Base-by-base conservation (phyloP, 2,329 filamentous ascomycete genomes). In the Neophaeococcomyces aloes region DNA sequence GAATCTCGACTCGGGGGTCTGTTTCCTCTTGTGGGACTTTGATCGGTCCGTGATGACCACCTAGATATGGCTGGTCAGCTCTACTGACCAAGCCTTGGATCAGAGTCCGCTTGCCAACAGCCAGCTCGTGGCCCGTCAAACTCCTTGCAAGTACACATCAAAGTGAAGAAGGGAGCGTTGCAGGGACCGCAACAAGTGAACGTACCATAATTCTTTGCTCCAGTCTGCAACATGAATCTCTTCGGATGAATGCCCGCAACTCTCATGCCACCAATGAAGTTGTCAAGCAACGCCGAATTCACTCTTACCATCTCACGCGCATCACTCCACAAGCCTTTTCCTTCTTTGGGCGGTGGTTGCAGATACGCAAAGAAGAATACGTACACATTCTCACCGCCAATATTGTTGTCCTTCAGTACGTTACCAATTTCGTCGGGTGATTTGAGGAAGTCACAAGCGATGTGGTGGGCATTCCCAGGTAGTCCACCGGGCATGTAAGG, bases 351-450 rank as follows among this genome's bases (percentile, higher is more conserved):
- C 19, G 63, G 55, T 0, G 64, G 63, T 48, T 75, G 72, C 21
- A 72, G 60, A 59, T 75, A 75, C 2, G 68, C 67, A 47, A 68
- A 74, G 59, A 72, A 75, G 57, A 74, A 75, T 15, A 72, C 60
- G 50, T 74, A 64, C 46, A 68, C 67, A 2, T 56, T 57, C 39
- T 55, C 51, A 29, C 61, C 47, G 7, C 52, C 53, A 25, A 53
- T 46, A 6, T 6, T 6, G 23, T 27, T 27, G 25, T 56, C 50
- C 21, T 50, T 47, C 42, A 61, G 42, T 4, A 52, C 34, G 11
- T 45, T 39, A 3, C 56, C 59, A 25, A 64, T 53, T 19, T 59
- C 49, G 4, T 52, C 49, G 0, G 61, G 57, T 2, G 50, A 47
- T 31, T 53, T 47, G 10, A 61, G 43, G 14, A 63, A 59, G 39